Percentiles rank a stretch among this genome's conserved stretches.
These are phyloP conservation scores for Microbotryomycetes sp. DNA, from an alignment of 1,284 basidiomycete genomes.

Conservation along the genomic window DNA sequence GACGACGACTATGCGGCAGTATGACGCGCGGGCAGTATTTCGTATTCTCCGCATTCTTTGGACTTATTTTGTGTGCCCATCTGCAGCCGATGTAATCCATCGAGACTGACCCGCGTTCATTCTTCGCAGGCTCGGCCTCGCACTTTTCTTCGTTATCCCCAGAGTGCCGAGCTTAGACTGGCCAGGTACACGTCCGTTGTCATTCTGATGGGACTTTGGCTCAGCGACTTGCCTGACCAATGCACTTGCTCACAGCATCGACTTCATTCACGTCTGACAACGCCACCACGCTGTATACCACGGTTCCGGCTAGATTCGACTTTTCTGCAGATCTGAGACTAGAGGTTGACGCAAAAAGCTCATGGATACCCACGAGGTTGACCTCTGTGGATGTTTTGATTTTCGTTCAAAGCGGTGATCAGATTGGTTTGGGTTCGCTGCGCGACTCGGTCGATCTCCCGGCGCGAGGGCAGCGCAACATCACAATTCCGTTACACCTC, in stretches of 20 bases:
- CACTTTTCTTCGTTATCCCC: conserved; percentile 29
- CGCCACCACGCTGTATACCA: conserved; percentile 14
- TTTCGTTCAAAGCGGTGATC: background rate
- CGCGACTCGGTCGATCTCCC: background rate
- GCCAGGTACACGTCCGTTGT: background rate
- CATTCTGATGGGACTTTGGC: background rate
- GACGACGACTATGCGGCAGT: too few species aligned
- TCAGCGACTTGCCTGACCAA: background rate
- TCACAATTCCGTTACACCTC: background rate
- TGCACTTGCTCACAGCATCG: conserved; percentile 1
- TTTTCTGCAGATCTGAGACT: conserved; percentile 25
- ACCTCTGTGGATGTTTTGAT: background rate
- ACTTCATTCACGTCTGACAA: conserved; percentile 11
- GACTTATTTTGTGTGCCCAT: background rate
- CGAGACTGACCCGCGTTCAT: too few species aligned
- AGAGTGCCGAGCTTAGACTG: conserved; percentile 11
- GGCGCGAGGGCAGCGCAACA: background rate
- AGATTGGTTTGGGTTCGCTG: background rate
- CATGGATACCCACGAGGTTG: background rate
- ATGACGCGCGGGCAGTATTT: background rate
- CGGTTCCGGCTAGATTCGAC: conserved; percentile 25
- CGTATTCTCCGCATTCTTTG: background rate
- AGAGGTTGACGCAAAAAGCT: conserved; percentile 6
- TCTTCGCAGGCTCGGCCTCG: conserved; percentile 15
- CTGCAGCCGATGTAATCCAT: too few species aligned